Evolutionary conservation across 2,329 filamentous ascomycete genomes (phyloP), one percentile per base, ranked within the genome.

Genomic region (Immersiporthe knoxdaviesiana): DNA sequence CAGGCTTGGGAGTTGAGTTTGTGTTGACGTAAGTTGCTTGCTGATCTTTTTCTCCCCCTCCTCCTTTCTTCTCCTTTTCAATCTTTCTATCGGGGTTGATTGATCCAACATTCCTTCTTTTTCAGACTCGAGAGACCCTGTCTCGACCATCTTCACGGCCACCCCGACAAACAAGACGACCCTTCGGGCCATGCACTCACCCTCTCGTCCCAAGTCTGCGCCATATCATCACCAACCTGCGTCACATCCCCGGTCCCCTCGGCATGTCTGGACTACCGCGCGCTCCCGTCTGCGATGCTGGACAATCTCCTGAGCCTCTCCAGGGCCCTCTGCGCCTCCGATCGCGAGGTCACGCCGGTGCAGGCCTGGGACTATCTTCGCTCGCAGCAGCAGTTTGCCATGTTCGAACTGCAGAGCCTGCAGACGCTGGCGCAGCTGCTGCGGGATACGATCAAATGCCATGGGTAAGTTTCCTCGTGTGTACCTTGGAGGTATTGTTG

Each of bases 311-410:
- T 77, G 24, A 70, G 44, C 1, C 73, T 78, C 1, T 74, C 77
- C 1, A 63, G 72, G 1, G 72, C 73, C 1, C 61, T 78, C 3
- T 70, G 69, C 41, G 1, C n/a, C 0, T 56, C 65, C 6, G 82
- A 77, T 0, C 78, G 76, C 12, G 80, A 81, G 68, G 73, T 82
- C 62, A 81, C 80, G 4, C 80, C 80, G 0, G 74, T 80, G 11
- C 79, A 81, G 66, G 79, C 78, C 1, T 82, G 80, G 80, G 74
- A 77, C 59, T 69, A 74, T 30, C 75, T 82, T 27, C 77, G 77
- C 7, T 64, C 69, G 5, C 76, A 77, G 64, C 78, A 78, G 0
- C 72, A 75, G 0, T 81, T 81, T 39, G 72, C 74, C 2, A 72
- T 71, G 0, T 68, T 81, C 4, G 75, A 78, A 54, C 63, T 76